Conservation (phyloP, 2,329 filamentous ascomycete genomes). For the Pseudogymnoascus destructans region DNA sequence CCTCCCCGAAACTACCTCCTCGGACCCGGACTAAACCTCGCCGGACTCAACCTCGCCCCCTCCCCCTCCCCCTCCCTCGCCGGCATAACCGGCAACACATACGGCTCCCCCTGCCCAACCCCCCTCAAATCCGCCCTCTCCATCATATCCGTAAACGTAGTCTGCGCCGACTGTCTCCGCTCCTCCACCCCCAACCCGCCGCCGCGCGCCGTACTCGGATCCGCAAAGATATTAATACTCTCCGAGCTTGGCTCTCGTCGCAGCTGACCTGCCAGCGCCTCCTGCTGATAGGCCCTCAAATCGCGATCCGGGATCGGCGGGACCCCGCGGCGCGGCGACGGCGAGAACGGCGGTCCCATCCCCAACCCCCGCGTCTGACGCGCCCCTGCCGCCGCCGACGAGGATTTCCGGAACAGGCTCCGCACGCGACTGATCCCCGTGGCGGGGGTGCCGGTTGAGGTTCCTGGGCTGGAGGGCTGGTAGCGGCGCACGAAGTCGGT, state of each 20-base stretch:
- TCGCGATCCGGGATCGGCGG: background rate
- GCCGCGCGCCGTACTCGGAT: slow-evolving; percentile 31
- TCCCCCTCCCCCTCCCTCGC: background rate
- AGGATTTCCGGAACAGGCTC: slow-evolving; percentile 21
- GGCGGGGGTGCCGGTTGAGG: slow-evolving; percentile 11
- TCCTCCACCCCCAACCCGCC: slow-evolving; percentile 15
- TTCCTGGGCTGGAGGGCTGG: slow-evolving; percentile 17
- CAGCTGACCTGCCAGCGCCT: slow-evolving; percentile 15
- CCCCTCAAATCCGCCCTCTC: slow-evolving; percentile 33
- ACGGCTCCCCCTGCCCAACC: slow-evolving; percentile 29
- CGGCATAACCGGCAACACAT: slow-evolving; percentile 26
- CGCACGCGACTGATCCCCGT: slow-evolving; percentile 17
- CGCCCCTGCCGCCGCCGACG: background rate
- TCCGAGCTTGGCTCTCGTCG: slow-evolving; percentile 34
- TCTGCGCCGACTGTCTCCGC: slow-evolving; percentile 18
- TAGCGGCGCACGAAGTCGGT: slow-evolving; percentile 39
- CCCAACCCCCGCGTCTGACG: background rate
- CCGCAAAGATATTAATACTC: slow-evolving; percentile 41
- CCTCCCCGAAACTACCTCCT: background rate
- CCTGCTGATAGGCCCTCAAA: background rate
- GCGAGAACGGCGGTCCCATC: background rate
- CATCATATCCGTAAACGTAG: slow-evolving; percentile 43
- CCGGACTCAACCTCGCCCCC: background rate
- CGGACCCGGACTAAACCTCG: background rate
- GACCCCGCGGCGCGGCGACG: background rate